phyloP scores from a whole-genome alignment of 2,329 filamentous ascomycete genomes.

The Colletotrichum higginsianum region DNA sequence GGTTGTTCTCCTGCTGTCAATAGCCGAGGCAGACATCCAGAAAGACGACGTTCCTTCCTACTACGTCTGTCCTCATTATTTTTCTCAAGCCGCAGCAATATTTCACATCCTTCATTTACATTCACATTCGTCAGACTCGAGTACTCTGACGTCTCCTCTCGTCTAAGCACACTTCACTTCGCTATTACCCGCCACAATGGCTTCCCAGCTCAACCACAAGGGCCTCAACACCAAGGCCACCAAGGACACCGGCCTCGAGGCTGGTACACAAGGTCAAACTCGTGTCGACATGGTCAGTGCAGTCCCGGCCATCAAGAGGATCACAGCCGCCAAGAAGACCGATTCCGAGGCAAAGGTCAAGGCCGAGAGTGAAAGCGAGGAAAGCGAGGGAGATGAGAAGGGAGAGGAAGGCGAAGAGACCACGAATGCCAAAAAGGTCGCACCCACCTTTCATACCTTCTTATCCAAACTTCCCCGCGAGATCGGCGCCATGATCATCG shows the following conservation, averaged over 20 bases:
- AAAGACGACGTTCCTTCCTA: background rate
- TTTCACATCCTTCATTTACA: no score
- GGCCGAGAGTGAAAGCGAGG: background rate
- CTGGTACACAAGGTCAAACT: background rate
- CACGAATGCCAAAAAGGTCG: no score
- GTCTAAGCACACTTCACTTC: background rate
- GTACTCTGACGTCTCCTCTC: background rate
- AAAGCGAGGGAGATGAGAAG: background rate
- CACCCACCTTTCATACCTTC: background rate
- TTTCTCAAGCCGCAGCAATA: fast-evolving
- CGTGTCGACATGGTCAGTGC: background rate
- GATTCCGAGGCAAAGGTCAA: background rate
- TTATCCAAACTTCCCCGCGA: background rate
- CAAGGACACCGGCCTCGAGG: no score
- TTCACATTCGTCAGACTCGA: no score
- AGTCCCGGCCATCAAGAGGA: background rate
- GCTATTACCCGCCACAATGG: background rate
- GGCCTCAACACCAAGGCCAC: background rate
- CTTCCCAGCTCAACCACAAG: background rate
- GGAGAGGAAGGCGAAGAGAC: background rate
- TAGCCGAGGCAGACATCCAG: background rate
- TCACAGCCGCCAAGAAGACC: no score
- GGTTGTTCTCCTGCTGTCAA: background rate
- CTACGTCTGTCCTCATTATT: background rate
- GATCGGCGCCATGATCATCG: background rate